Conservation (phyloP, 257 asterid genomes). For the Ocimum tenuiflorum region DNA sequence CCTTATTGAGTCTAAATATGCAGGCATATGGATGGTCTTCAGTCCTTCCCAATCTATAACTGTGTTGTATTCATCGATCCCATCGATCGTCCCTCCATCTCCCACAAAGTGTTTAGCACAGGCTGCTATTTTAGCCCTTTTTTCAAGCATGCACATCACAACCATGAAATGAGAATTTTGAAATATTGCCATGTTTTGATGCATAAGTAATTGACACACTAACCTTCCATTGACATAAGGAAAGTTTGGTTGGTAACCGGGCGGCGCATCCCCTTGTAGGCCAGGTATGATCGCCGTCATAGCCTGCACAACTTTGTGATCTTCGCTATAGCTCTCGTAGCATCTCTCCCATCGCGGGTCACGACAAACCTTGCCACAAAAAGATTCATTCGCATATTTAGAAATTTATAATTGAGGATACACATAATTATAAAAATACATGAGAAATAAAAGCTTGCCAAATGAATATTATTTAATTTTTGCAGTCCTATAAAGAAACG, state of each 20-base stretch:
- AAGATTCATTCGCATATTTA: no score
- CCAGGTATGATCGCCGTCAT: conserved; percentile 45
- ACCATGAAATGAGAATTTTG: background rate
- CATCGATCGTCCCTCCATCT: conserved; percentile 41
- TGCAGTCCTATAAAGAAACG: no score
- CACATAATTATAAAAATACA: no score
- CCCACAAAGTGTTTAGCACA: conserved; percentile 41
- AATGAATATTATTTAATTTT: no score
- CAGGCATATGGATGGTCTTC: conserved; percentile 41
- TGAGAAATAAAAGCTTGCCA: no score
- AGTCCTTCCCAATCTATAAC: conserved; percentile 29
- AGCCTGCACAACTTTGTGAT: conserved; percentile 29
- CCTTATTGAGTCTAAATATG: conserved; percentile 36
- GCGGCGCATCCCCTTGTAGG: conserved; percentile 39
- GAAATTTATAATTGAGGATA: no score
- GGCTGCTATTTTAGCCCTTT: conserved; percentile 26
- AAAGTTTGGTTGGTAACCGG: conserved; percentile 19
- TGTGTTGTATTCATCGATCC: conserved; percentile 37
- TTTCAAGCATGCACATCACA: background rate
- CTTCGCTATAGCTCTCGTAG: conserved; percentile 44
- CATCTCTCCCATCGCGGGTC: conserved; percentile 51
- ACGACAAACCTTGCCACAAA: conserved; percentile 30
- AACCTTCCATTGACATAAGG: conserved; percentile 36
- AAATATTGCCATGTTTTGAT: no score
- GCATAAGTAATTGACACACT: no score